A percentile compares a stretch with the other conserved stretches of the same genome.
Evolutionary conservation across 768 basidiomycete genomes (phyloP).

Genomic region (Hypsizygus marmoreus): DNA sequence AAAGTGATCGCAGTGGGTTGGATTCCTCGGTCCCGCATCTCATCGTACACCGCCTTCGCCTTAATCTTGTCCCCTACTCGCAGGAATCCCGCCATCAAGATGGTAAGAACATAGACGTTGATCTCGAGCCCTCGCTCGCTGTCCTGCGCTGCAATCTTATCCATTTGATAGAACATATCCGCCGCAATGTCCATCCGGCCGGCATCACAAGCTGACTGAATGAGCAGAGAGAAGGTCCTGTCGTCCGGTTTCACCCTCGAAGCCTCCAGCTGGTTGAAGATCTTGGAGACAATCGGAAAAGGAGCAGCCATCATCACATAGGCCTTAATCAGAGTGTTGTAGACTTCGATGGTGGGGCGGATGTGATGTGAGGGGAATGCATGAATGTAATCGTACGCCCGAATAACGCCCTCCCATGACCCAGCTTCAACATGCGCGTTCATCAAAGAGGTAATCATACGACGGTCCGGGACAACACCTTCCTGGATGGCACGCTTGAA

Average conservation of each 20-base stretch:
- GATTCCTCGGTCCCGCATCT: conserved; percentile 69
- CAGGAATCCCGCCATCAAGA: conserved; percentile 75
- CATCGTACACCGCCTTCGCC: conserved; percentile 68
- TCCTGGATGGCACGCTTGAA: conserved; percentile 65
- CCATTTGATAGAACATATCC: conserved; percentile 72
- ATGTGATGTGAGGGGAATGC: conserved; percentile 34
- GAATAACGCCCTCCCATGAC: conserved; percentile 75
- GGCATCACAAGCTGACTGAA: conserved; percentile 81
- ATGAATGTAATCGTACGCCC: conserved; percentile 64
- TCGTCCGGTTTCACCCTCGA: conserved; percentile 57
- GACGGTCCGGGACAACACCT: conserved; percentile 61
- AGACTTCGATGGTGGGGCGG: conserved; percentile 57
- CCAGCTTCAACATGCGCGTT: conserved; percentile 81
- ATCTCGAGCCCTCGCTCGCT: conserved; percentile 42
- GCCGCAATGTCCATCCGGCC: conserved; percentile 63
- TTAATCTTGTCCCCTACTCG: conserved; percentile 47
- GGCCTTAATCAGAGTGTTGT: conserved; percentile 82
- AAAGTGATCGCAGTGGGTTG: conserved; percentile 71
- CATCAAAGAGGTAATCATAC: conserved; percentile 74
- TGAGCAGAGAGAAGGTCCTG: conserved; percentile 70
- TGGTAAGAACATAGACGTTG: conserved; percentile 66
- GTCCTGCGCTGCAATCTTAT: conserved; percentile 35
- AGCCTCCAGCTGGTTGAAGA: conserved; percentile 60
- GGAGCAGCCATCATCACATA: conserved; percentile 83
- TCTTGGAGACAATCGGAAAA: conserved; percentile 56